phyloP scores from a whole-genome alignment of 192 early-diverging fungal genomes.

The Pilobolus umbonatus region DNA sequence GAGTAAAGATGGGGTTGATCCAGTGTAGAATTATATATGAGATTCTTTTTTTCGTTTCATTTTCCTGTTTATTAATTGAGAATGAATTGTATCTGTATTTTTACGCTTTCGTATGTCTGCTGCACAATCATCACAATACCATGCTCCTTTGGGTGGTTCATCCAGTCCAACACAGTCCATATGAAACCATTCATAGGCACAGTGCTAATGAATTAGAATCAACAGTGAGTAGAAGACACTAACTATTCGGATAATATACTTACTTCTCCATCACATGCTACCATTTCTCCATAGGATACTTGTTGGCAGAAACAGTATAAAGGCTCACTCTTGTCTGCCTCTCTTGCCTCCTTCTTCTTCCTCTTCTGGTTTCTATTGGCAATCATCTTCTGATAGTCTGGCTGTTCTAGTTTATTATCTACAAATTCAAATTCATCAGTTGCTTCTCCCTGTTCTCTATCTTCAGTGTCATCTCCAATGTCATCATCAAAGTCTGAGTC shows the following conservation, averaged over 20 bases:
- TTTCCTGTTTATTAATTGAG: too few relatives aligned
- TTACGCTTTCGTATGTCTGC: constrained; percentile 18
- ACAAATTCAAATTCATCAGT: not conserved
- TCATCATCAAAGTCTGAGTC: constrained; percentile 1
- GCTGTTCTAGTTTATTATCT: constrained; percentile 11
- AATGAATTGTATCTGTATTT: not conserved
- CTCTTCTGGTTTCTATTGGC: constrained; percentile 14
- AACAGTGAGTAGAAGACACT: not conserved
- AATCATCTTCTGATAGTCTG: constrained; percentile 13
- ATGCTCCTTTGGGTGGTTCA: constrained; percentile 61
- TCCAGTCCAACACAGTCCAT: constrained; percentile 62
- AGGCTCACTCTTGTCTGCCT: constrained; percentile 47
- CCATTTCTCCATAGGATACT: constrained; percentile 72
- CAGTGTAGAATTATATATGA: not conserved
- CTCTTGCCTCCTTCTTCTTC: constrained; percentile 24
- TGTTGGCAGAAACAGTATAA: constrained; percentile 62
- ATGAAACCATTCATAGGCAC: constrained; percentile 74
- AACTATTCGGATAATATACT: too few relatives aligned
- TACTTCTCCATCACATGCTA: constrained; percentile 65
- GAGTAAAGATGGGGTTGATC: too few relatives aligned
- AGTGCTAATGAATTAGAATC: constrained; percentile 39
- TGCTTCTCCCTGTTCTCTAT: not conserved
- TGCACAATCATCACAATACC: constrained; percentile 57
- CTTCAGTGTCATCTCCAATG: not conserved
- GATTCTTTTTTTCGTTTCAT: constrained; percentile 25